Conservation (phyloP, 176 grass and related monocot species). For the Ensete ventricosum region DNA sequence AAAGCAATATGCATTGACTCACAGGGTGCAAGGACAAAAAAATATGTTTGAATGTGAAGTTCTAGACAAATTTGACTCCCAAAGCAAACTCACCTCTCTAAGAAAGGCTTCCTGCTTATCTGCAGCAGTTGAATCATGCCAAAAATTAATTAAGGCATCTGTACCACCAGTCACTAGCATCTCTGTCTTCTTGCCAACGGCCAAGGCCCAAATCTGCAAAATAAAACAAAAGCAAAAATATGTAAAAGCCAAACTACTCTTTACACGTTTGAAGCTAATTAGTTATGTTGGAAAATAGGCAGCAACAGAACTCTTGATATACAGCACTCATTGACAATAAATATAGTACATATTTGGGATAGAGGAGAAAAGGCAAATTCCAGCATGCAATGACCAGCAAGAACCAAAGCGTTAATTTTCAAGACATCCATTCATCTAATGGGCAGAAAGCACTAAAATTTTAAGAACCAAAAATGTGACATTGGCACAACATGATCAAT, state of each 20-base stretch:
- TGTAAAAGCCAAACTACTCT: background rate
- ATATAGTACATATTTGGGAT: no score
- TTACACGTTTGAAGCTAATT: background rate
- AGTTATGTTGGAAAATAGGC: no score
- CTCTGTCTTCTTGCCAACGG: conserved; percentile 80
- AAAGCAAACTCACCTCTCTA: conserved; percentile 48
- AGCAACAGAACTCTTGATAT: no score
- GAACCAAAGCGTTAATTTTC: background rate
- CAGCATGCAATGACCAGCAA: background rate
- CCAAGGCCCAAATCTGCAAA: conserved; percentile 68
- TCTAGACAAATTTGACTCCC: no score
- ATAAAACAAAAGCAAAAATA: background rate
- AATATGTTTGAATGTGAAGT: no score
- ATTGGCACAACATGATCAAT: no score
- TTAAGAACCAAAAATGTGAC: no score
- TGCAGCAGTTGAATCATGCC: conserved; percentile 73
- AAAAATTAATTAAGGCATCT: conserved; percentile 64
- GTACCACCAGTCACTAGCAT: conserved; percentile 86
- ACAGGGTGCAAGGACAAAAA: background rate
- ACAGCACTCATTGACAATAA: no score
- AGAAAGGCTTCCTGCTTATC: conserved; percentile 76
- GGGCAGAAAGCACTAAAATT: no score
- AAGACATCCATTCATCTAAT: no score
- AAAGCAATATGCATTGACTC: no score
- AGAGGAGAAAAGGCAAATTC: no score